Conservation (phyloP, 495 filamentous ascomycete genomes). For the Cenococcum geophilum region DNA sequence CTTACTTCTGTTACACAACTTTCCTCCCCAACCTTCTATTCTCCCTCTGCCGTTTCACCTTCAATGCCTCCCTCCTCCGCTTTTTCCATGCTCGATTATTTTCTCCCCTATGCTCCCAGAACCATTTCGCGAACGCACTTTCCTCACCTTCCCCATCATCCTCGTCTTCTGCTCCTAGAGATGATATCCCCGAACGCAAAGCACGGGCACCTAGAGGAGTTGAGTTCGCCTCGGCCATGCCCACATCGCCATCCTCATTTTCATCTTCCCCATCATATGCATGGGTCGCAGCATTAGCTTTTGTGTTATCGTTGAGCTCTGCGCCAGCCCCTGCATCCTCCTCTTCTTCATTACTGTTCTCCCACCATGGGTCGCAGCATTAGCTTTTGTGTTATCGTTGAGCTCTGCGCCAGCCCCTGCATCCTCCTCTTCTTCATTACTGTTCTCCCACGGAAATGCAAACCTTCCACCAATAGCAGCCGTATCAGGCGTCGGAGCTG, state of each 20-base stretch:
- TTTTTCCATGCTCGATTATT: conserved; percentile 89
- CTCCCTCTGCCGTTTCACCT: conserved; percentile 81
- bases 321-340: conserved; percentile 36
- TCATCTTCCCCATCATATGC: conserved; percentile 32
- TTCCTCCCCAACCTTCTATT: conserved; percentile 48
- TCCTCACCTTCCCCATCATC: conserved; percentile 44
- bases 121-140: conserved; percentile 79
- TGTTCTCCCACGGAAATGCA: conserved; percentile 36
- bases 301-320: conserved; percentile 22
- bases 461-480: conserved; percentile 58
- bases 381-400: conserved; percentile 23
- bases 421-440: conserved; percentile 34
- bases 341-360: conserved; percentile 30
- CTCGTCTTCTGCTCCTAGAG: conserved; percentile 27
- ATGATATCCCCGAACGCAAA: conserved; percentile 19
- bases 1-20: no score
- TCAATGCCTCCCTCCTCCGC: conserved; percentile 68
- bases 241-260: conserved; percentile 33
- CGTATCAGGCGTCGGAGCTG: conserved; percentile 92
- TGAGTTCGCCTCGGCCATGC: conserved; percentile 16
- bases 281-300: conserved; percentile 18
- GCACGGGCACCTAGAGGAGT: conserved; percentile 21
- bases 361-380: conserved; percentile 13
- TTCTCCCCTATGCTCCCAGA: conserved; percentile 86
- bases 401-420: conserved; percentile 33